Evolutionary conservation across 306 rosid genomes (phyloP), one percentile per base, ranked within the genome.

Genomic region (Prunus mira): DNA sequence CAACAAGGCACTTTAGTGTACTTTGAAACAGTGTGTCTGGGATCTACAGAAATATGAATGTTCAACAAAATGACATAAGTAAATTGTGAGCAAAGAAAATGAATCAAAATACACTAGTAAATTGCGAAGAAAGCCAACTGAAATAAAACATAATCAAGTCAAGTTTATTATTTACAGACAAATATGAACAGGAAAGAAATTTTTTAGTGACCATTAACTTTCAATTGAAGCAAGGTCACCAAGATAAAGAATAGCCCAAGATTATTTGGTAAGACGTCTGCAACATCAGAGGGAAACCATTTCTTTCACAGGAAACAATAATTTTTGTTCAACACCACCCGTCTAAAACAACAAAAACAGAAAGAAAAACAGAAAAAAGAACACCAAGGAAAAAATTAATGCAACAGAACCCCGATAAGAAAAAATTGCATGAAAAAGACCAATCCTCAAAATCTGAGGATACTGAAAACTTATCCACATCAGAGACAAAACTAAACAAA

Each of bases 1-100:
- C 95, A 80, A 90, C 93, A 79, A 94, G 89, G 81, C 92, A 90
- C 82, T 84, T 85, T 20, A 92, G 87, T 46, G 81, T 86, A 79
- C 69, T 74, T 84, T 80, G 92, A 69, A 89, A 85, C 83, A 86
- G 71, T 57, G 83, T 45, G 78, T 84, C 95, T 61, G 89, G 84
- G 76, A 89, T 86, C 97, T 94, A 88, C 63, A 52, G 51, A 76
- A 76, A 77, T 76, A 56, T 68, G 22, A 61, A 71, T 28, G 65
- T 79, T 20, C 50, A 57, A 75, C 67, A 56, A 22, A 81, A 43
- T 71, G 17, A 50, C 50, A 79, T 60, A 14, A 52, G 19, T 28
- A 28, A 19, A 14, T 5, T 11, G 67, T 2, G 9, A 17, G 12
- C 38, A 58, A 58, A 22, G 32, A 51, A 51, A 51, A 34, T 19